A percentile compares a stretch with the other conserved stretches of the same genome.
phyloP scores from a whole-genome alignment of 2,329 filamentous ascomycete species.

The Phyllosticta citribraziliensis region DNA sequence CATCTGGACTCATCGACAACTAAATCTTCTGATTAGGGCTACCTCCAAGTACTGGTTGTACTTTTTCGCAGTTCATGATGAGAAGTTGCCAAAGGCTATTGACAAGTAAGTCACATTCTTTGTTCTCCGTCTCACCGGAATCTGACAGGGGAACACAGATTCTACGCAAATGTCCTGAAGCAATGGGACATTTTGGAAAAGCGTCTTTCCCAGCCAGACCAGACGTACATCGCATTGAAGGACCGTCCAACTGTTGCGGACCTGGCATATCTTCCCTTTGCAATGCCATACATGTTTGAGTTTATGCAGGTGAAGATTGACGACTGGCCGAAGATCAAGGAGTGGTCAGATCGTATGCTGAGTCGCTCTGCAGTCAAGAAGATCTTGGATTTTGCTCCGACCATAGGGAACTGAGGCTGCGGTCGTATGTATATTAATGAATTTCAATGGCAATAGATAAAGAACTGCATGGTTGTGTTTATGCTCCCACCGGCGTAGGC shows the following conservation, averaged over 20 bases:
- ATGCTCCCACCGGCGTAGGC: no score
- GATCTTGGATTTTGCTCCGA: conserved; percentile 15
- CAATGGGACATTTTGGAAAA: neutral
- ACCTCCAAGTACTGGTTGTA: conserved; percentile 30
- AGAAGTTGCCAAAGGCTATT: conserved; percentile 13
- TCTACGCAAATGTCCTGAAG: neutral
- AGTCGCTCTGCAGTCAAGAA: conserved; percentile 16
- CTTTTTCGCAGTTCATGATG: conserved; percentile 13
- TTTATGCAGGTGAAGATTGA: conserved; percentile 24
- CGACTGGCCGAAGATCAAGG: conserved; percentile 22
- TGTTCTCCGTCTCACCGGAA: neutral
- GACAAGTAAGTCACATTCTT: conserved; percentile 13
- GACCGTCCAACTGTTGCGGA: conserved; percentile 30
- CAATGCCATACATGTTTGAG: conserved; percentile 30
- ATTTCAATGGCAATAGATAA: no score
- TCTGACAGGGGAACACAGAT: neutral
- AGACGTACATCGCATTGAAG: conserved; percentile 25
- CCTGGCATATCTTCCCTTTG: conserved; percentile 28
- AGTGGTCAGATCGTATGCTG: conserved; percentile 21
- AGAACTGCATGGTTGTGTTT: no score
- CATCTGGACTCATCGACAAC: no score
- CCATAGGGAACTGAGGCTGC: conserved; percentile 6
- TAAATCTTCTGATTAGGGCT: conserved; percentile 4
- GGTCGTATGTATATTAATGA: no score
- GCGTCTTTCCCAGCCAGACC: conserved; percentile 9